Evolutionary conservation across 805 yeast genomes (phyloP), one percentile per base, ranked within the genome.

Genomic region (Schwanniomyces vanrijiae): DNA sequence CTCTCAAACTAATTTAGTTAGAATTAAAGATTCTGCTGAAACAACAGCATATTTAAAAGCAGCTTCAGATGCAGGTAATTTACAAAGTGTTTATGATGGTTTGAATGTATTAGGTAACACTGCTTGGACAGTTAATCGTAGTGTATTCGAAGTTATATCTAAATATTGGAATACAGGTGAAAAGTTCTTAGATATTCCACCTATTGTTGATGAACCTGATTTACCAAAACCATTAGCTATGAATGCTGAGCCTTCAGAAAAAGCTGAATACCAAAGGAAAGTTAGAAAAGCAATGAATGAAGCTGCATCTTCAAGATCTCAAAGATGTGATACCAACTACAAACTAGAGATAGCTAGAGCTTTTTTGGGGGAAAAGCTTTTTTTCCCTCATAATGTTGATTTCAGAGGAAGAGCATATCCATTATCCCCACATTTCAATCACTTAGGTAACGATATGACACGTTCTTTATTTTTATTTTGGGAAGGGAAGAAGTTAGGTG

Each of bases 271-370:
- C 80, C 83, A 83, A 55, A 73, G 82, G 22, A 65, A 73, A 42
- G 81, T 88, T 47, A 83, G 82, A 46, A 75, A 71, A 31, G 56
- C 80, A 7, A 75, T 83, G 18, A 80, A 82, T 52, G 84, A 81
- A 37, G 83, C 83, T 50, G 80, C 87, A 9, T 73, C 85, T 19
- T 75, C 78, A 51, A 82, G 94, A 65, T 91, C 98, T 0, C 87
- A 85, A 62, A 81, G 99, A 65, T 94, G 99, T 71, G 97, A 91
- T 66, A 77, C 88, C 52, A 92, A 94, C 64, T 94, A 94, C 65
- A 94, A 90, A 64, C 69, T 94, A 44, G 99, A 94, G 65, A 90
- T 94, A 61, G 98, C 99, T 0, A 78, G 98, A 53, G 97, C 96
- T 0, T 86, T 66, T 68, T 86, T 78, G 47, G 95, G 95, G 20